Percentiles rank a stretch among this genome's conserved stretches.
Evolutionary conservation across 1,284 basidiomycete genomes (phyloP).

Genomic region (Puccinia brachypodii): DNA sequence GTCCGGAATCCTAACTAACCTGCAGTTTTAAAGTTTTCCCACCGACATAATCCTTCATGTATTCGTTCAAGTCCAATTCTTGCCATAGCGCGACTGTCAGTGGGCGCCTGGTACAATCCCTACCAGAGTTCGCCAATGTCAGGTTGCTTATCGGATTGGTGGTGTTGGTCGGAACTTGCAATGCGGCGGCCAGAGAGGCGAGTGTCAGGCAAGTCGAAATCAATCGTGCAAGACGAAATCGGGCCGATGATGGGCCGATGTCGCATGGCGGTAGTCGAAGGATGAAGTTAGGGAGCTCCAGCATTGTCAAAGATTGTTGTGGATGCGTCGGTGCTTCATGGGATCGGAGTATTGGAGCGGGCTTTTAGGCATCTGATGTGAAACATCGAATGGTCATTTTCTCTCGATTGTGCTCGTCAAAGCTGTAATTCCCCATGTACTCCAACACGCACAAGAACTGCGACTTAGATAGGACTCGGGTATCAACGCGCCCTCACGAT

Average conservation of each 20-base stretch:
- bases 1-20: neutral
- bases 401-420: neutral
- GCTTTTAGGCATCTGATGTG: neutral
- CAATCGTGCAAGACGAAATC: neutral
- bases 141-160: neutral
- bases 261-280: neutral
- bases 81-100: constrained; percentile 24
- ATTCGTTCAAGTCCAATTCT: constrained; percentile 31
- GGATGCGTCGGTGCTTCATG: neutral
- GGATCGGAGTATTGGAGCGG: neutral
- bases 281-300: neutral
- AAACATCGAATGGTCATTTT: neutral
- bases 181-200: neutral
- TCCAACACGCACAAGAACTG: neutral
- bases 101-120: constrained; percentile 3
- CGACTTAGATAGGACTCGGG: constrained; percentile 10
- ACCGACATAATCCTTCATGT: constrained; percentile 25
- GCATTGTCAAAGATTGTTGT: neutral
- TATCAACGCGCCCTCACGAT: neutral
- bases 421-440: neutral
- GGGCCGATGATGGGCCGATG: neutral
- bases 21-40: constrained; percentile 26
- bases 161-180: neutral
- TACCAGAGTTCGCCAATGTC: neutral
- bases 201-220: neutral